Base-by-base conservation (phyloP, 2,329 filamentous ascomycete genomes). In the Colletotrichum tofieldiae region DNA sequence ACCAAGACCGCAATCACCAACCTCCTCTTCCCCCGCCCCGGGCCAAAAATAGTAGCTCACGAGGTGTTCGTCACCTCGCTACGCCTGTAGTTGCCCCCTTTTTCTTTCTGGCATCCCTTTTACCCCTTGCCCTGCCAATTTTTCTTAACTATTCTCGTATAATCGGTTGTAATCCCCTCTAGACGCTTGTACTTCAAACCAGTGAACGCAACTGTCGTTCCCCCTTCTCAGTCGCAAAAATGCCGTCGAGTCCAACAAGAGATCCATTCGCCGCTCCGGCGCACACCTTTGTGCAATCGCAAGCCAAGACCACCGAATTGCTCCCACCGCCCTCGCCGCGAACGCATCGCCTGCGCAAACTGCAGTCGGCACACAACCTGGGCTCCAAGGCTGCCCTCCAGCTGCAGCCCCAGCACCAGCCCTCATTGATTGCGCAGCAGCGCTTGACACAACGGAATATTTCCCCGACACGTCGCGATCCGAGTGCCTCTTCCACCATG, bases 291-390 rank as follows among this genome's bases (percentile, higher is more conserved):
- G 62, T 63, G 58, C 73, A 74, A 35, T 69, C 69, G 35, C 69
- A 69, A 55, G 69, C 69, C 45, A 71, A 83, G 69, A 79, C 81
- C 47, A 82, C 85, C 49, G 84, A 89, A 74, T 83, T 88, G 65
- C 85, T 88, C 77, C 81, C 87, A 59, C 87, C 90, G 73, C 86
- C 89, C 32, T 91, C 91, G 37, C 91, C 91, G 54, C 88, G 90
- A 73, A 90, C 90, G 35, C 89, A 91, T 79, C 90, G 93, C 77
- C 86, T 95, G 72, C 90, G 93, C 76, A 92, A 92, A 79, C 89
- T 94, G 39, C 92, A 94, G 81, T 95, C 93, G 41, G 93, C 93
- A 62, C 93, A 94, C 84, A 86, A 88, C 81, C 82, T 94, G 65
- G 90, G 90, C 79, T 79, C 90, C 73, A 87, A 89, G 76, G 83